Evolutionary conservation across 148 eudicot genomes (phyloP), one percentile per base, ranked within the genome.

Genomic region (Nepenthes gracilis): DNA sequence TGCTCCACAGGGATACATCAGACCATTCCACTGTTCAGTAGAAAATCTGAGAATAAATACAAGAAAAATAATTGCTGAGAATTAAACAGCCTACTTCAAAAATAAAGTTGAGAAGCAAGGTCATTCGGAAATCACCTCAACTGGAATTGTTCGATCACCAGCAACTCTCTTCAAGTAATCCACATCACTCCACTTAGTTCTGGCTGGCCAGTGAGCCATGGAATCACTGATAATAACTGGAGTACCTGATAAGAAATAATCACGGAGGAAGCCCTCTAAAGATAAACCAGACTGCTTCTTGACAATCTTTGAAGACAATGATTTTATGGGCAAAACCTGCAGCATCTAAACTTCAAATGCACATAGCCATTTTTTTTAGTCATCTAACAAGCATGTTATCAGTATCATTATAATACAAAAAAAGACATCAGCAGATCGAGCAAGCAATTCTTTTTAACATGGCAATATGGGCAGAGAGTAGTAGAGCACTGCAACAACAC

Each of bases 151-250:
- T 38, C 98, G 98, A 62, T 66, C 83, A 58, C 98, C 98, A 33
- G 91, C 98, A 67, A 88, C 84, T 74, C 69, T 83, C 66, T 75
- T 79, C 55, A 93, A 81, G 69, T 93, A 93, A 58, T 82, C 75
- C 36, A 88, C 58, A 80, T 78, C 78, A 60, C 79, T 84, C 99
- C 99, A 93, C 70, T 83, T 86, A 58, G 69, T 71, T 75, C 61
- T 83, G 63, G 99, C 99, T 11, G 99, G 97, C 99, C 99, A 93
- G 73, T 93, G 89, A 57, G 71, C 74, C 99, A 93, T 93, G 15
- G 81, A 69, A 67, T 89, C 95, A 63, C 87, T 82, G 63, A 93
- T 79, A 63, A 89, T 72, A 67, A 93, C 97, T 33, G 99, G 99
- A 65, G 79, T 64, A 66, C 90, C 99, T 40, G 79, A 7, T 53